Conservation (phyloP, 495 filamentous ascomycete species). For the Massariosphaeria phaeospora region DNA sequence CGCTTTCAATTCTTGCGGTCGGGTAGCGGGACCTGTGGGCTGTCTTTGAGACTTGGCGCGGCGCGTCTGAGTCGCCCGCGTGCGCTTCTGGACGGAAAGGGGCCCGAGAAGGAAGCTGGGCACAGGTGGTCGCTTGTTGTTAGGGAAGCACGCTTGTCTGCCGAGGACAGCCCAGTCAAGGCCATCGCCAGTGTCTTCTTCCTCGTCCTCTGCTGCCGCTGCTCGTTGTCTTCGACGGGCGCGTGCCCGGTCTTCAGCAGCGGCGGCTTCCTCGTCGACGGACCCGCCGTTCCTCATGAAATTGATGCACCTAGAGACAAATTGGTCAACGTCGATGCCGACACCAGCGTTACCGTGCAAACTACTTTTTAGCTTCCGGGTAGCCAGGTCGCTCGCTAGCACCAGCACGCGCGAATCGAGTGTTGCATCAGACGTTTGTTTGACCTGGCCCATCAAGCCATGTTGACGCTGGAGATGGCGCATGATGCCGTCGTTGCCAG, state of each 20-base stretch:
- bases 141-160: conserved; percentile 63
- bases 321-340: conserved; percentile 86
- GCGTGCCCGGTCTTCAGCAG: conserved; percentile 45
- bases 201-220: conserved; percentile 48
- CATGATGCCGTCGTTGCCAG: conserved; percentile 41
- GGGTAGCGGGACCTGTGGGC: conserved; percentile 53
- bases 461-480: conserved; percentile 62
- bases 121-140: conserved; percentile 68
- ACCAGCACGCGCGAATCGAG: conserved; percentile 84
- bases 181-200: conserved; percentile 59
- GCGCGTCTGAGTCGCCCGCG: conserved; percentile 59
- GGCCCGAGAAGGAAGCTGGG: conserved; percentile 86
- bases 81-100: conserved; percentile 79
- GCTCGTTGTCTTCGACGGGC: conserved; percentile 16
- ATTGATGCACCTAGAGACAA: conserved; percentile 81
- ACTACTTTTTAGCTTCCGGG: conserved; percentile 65
- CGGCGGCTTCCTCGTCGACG: conserved; percentile 3
- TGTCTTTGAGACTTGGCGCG: conserved; percentile 58
- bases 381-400: conserved; percentile 66
- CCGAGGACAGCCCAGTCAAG: conserved; percentile 88
- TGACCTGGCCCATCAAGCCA: conserved; percentile 60
- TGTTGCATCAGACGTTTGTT: conserved; percentile 87
- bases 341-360: conserved; percentile 62
- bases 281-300: conserved; percentile 68
- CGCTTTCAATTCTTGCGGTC: conserved; percentile 67